Evolutionary conservation across 1,139 yeast species (phyloP).

Genomic region (Debaryomyces psychrophilus): DNA sequence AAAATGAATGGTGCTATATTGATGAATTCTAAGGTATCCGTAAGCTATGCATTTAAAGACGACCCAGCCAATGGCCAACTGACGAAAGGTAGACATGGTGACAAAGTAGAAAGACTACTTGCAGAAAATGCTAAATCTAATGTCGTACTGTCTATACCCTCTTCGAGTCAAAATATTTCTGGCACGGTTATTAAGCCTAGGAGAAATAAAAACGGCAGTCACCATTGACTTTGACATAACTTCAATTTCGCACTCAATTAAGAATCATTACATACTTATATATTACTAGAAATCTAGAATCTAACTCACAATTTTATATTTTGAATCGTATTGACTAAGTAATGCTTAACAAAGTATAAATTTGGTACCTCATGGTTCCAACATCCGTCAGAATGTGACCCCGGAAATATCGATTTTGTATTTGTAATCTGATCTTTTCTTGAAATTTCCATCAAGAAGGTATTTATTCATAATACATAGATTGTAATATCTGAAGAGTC

Average conservation of each 20-base stretch:
- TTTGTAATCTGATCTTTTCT: background rate
- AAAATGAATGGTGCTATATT: slow-evolving; percentile 70
- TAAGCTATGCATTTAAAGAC: slow-evolving; percentile 76
- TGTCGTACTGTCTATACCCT: slow-evolving; percentile 17
- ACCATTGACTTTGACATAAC: background rate
- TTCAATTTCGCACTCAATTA: too few relatives aligned
- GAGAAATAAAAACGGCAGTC: background rate
- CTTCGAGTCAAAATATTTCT: background rate
- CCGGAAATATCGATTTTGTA: background rate
- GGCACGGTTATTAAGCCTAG: slow-evolving; percentile 9
- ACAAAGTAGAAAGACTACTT: slow-evolving; percentile 69
- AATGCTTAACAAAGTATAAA: background rate
- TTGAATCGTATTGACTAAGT: background rate
- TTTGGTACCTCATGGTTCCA: background rate
- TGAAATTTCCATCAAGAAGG: background rate
- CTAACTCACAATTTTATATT: background rate
- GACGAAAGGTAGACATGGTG: slow-evolving; percentile 71
- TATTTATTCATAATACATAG: background rate
- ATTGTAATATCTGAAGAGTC: background rate
- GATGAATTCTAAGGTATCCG: slow-evolving; percentile 63
- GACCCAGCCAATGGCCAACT: slow-evolving; percentile 41
- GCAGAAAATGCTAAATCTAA: slow-evolving; percentile 66
- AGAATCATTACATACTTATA: background rate
- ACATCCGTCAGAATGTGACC: background rate
- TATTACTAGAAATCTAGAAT: background rate